These are phyloP conservation scores for Drosera spatulata DNA, from an alignment of 179 eudicot species.

Conservation along the genomic window DNA sequence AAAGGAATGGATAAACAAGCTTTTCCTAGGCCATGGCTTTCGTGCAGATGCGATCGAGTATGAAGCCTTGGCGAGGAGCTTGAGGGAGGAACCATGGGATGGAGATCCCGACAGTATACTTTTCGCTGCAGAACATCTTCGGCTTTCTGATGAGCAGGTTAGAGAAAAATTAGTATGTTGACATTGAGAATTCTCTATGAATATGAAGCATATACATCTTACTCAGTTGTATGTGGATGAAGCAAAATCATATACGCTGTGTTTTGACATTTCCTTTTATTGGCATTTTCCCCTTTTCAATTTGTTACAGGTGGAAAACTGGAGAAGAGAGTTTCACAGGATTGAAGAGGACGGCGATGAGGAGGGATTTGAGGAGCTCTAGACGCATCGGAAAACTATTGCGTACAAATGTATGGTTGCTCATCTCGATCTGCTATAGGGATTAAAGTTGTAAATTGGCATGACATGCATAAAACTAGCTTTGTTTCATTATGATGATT, in stretches of 20 bases:
- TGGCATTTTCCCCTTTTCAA: neutral
- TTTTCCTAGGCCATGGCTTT: slow-evolving; percentile 66
- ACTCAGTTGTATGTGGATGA: neutral
- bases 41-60: slow-evolving; percentile 33
- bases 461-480: no score
- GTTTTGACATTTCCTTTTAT: neutral
- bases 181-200: no score
- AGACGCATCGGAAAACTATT: neutral
- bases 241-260: neutral
- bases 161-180: slow-evolving; percentile 2
- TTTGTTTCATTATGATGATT: no score
- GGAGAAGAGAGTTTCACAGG: slow-evolving; percentile 81
- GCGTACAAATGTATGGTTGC: no score
- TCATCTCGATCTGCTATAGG: no score
- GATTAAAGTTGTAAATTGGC: no score
- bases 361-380: slow-evolving; percentile 91
- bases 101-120: slow-evolving; percentile 24
- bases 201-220: neutral
- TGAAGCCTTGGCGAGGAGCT: slow-evolving; percentile 38
- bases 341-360: slow-evolving; percentile 84
- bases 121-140: slow-evolving; percentile 66
- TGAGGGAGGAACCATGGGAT: slow-evolving; percentile 20
- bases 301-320: slow-evolving; percentile 63
- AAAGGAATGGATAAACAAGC: slow-evolving; percentile 47
- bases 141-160: slow-evolving; percentile 90